Conservation (phyloP, 495 filamentous ascomycete species). For the Penicillium cosmopolitanum region DNA sequence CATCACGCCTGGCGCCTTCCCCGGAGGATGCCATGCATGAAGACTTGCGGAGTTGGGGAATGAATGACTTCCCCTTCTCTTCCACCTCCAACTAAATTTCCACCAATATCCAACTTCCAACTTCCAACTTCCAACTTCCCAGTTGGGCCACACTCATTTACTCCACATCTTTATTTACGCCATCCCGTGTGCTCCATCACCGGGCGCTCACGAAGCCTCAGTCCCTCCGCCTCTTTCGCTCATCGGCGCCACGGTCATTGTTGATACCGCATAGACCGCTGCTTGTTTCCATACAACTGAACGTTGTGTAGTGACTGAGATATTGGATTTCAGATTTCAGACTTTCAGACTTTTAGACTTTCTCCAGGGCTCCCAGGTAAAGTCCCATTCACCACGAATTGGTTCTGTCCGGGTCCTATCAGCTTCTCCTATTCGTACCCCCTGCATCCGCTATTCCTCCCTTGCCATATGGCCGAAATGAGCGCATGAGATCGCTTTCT, state of each 20-base stretch:
- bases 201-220: constrained; percentile 18
- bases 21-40: neutral
- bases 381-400: constrained; percentile 4
- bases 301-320: constrained; percentile 15
- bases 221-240: constrained; percentile 1
- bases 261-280: constrained; percentile 35
- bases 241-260: constrained; percentile 12
- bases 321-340: constrained; percentile 16
- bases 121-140: neutral
- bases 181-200: constrained; percentile 28
- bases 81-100: neutral
- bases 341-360: too few species aligned
- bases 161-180: constrained; percentile 36
- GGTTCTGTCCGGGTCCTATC: constrained; percentile 8
- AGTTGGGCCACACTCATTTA: constrained; percentile 14
- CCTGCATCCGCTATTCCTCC: constrained; percentile 16
- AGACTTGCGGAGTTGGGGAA: too few species aligned
- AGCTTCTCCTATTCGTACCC: constrained; percentile 12
- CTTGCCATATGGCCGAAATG: constrained; percentile 23
- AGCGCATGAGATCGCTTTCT: constrained; percentile 16
- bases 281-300: constrained; percentile 32
- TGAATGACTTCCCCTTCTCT: neutral
- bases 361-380: constrained; percentile 4
- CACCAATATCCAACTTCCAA: too few species aligned
- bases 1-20: constrained; percentile 25